These are phyloP conservation scores for Thermoascus crustaceus DNA, from an alignment of 2,329 filamentous ascomycete species.

Conservation along the genomic window DNA sequence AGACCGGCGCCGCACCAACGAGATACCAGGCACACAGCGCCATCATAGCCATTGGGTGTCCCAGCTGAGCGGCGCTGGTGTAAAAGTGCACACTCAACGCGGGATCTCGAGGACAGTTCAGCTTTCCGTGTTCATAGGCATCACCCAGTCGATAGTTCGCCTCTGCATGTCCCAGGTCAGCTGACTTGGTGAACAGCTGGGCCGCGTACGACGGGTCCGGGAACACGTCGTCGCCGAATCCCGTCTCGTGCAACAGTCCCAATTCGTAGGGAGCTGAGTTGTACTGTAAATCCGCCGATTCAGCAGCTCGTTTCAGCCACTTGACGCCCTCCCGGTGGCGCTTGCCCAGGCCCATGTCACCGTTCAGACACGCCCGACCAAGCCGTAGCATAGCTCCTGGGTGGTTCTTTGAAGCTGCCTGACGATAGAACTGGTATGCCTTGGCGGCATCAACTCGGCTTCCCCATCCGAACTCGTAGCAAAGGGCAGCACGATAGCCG, in stretches of 20 bases:
- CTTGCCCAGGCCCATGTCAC: slow-evolving; percentile 76
- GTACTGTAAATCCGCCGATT: slow-evolving; percentile 84
- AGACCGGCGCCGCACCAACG: slow-evolving; percentile 81
- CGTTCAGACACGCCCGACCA: slow-evolving; percentile 79
- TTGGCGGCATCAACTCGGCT: slow-evolving; percentile 83
- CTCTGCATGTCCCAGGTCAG: slow-evolving; percentile 80
- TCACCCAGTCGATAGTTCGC: slow-evolving; percentile 87
- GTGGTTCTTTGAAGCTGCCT: slow-evolving; percentile 85
- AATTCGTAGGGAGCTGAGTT: slow-evolving; percentile 89
- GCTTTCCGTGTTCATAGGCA: slow-evolving; percentile 85
- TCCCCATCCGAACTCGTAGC: slow-evolving; percentile 98
- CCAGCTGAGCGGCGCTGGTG: slow-evolving; percentile 78
- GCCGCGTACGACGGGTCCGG: slow-evolving; percentile 83
- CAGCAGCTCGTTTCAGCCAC: slow-evolving; percentile 89
- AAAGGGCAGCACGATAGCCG: slow-evolving; percentile 83
- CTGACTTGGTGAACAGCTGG: slow-evolving; percentile 87
- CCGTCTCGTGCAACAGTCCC: slow-evolving; percentile 77
- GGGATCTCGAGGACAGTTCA: slow-evolving; percentile 82
- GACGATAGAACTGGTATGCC: slow-evolving; percentile 86
- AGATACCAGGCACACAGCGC: slow-evolving; percentile 98
- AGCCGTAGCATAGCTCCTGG: slow-evolving; percentile 91
- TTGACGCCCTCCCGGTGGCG: slow-evolving; percentile 86
- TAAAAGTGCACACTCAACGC: slow-evolving; percentile 96
- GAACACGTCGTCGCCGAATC: slow-evolving; percentile 93
- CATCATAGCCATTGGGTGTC: slow-evolving; percentile 89